These are phyloP conservation scores for Chaetomiaceae sp. DNA, from an alignment of 2,329 filamentous ascomycete genomes.

Conservation along the genomic window DNA sequence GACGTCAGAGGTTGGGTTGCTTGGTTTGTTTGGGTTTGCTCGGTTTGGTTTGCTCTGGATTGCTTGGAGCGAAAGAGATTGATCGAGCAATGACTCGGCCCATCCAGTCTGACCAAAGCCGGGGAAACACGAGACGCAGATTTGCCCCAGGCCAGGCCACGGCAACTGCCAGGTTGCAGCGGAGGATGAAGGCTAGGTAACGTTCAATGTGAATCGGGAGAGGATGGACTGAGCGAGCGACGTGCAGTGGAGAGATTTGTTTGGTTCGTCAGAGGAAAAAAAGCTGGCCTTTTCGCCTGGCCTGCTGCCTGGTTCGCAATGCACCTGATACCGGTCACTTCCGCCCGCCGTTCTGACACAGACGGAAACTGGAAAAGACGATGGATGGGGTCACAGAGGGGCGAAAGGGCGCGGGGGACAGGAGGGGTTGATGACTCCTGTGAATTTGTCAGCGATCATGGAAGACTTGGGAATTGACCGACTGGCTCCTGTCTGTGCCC, in stretches of 20 bases:
- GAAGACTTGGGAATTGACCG: slow-evolving; percentile 14
- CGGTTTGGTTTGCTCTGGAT: no score
- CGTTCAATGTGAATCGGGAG: background rate
- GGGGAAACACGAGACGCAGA: background rate
- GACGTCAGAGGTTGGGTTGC: slow-evolving; percentile 12
- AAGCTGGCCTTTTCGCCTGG: background rate
- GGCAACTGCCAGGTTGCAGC: background rate
- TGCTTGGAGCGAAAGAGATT: no score
- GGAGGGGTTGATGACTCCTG: background rate
- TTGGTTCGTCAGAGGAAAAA: no score
- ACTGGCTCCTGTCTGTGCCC: slow-evolving; percentile 1
- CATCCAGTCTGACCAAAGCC: no score
- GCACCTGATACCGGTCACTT: no score
- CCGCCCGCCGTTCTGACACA: no score
- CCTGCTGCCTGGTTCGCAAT: background rate
- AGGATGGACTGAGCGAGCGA: background rate
- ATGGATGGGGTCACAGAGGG: background rate
- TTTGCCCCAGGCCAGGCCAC: background rate
- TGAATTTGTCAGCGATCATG: slow-evolving; percentile 19
- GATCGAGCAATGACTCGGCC: no score
- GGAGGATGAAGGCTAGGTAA: background rate
- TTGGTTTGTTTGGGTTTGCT: no score
- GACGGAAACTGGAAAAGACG: background rate
- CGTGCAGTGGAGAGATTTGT: no score
- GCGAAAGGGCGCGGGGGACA: background rate